A percentile compares a stretch with the other conserved stretches of the same genome.
These are phyloP conservation scores for Coniosporium uncinatum DNA, from an alignment of 2,329 filamentous ascomycete genomes.

Conservation along the genomic window DNA sequence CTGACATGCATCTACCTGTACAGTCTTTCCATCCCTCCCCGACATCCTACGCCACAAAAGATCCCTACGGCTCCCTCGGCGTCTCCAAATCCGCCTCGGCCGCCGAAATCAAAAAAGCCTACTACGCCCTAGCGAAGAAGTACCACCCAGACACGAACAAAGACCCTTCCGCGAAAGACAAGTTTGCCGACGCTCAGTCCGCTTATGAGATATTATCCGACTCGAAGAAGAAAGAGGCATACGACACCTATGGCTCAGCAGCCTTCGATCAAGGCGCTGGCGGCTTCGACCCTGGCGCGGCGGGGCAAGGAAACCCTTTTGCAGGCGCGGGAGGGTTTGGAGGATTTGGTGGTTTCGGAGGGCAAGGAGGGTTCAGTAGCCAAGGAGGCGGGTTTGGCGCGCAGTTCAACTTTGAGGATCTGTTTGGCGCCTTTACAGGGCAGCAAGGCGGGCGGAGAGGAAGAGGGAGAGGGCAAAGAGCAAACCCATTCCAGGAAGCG, in stretches of 20 bases:
- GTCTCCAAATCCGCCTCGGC: constrained; percentile 77
- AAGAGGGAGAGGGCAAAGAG: constrained; percentile 45
- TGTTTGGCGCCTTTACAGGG: constrained; percentile 74
- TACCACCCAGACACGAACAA: constrained; percentile 99
- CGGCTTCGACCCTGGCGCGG: constrained; percentile 53
- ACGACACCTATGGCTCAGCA: constrained; percentile 85
- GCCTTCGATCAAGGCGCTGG: constrained; percentile 57
- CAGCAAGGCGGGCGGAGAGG: constrained; percentile 19
- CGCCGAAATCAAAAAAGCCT: constrained; percentile 94
- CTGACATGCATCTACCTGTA: not conserved
- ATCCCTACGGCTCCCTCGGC: constrained; percentile 86
- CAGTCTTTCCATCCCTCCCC: constrained; percentile 59
- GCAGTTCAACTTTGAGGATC: constrained; percentile 93
- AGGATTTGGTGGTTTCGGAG: constrained; percentile 46
- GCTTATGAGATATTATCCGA: constrained; percentile 95
- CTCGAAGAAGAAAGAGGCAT: constrained; percentile 87
- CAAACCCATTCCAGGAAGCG: constrained; percentile 67
- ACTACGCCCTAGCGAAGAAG: constrained; percentile 97
- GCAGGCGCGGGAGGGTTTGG: constrained; percentile 47
- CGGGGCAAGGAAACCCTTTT: constrained; percentile 61
- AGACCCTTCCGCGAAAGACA: constrained; percentile 87
- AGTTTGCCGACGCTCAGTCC: constrained; percentile 86
- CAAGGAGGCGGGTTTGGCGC: constrained; percentile 61
- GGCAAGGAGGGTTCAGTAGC: constrained; percentile 34
- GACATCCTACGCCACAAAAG: constrained; percentile 47